Evolutionary conservation across 2,329 filamentous ascomycete species (phyloP).

Genomic region (Botryotinia calthae): DNA sequence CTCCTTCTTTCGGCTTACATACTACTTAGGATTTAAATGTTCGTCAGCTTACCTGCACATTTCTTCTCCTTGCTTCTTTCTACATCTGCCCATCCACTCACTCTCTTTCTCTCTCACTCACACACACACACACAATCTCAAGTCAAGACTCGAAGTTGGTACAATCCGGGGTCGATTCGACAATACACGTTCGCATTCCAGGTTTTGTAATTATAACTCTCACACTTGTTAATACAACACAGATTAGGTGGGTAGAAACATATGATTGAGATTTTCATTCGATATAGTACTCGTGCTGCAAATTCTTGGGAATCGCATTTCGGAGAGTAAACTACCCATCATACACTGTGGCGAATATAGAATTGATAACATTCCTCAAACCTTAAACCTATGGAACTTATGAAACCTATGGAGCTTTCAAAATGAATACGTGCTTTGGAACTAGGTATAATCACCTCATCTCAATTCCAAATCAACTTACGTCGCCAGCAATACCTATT

Average conservation of each 20-base stretch:
- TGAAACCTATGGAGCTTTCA: background rate
- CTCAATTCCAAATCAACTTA: background rate
- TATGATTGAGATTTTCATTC: background rate
- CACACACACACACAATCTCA: background rate
- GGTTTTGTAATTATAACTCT: background rate
- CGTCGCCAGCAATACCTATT: background rate
- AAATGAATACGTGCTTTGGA: background rate
- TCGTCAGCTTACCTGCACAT: background rate
- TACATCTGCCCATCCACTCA: background rate
- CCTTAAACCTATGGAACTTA: background rate
- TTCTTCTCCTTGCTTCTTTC: slow-evolving; percentile 1
- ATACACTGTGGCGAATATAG: background rate
- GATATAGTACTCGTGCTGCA: background rate
- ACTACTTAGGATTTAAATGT: background rate
- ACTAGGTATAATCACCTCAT: background rate
- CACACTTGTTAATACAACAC: background rate
- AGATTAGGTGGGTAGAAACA: background rate
- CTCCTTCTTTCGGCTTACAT: background rate
- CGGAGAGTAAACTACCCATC: background rate
- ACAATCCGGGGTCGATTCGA: background rate
- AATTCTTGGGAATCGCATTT: background rate
- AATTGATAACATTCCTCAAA: background rate
- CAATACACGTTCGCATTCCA: background rate
- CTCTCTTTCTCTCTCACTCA: no score
- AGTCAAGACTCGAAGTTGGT: background rate